phyloP scores from a whole-genome alignment of 1,284 basidiomycete genomes.

The Cystobasidium pallidum region DNA sequence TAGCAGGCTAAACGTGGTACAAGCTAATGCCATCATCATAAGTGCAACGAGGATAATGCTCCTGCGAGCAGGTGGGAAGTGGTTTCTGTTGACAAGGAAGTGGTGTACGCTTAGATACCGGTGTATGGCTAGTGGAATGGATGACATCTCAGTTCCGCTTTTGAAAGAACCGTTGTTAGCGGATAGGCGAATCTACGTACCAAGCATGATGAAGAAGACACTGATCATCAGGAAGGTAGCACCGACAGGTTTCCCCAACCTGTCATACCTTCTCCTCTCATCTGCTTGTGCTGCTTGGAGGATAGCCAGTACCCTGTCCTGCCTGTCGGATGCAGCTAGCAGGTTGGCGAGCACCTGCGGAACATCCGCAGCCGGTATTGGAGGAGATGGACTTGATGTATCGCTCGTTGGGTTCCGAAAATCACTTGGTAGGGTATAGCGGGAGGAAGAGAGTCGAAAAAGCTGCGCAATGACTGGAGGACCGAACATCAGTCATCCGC shows the following conservation, averaged over 20 bases:
- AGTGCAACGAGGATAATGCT: slow-evolving; percentile 13
- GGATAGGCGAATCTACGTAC: slow-evolving; percentile 3
- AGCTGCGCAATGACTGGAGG: slow-evolving; percentile 41
- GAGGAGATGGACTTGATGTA: not conserved
- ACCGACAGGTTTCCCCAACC: slow-evolving; percentile 44
- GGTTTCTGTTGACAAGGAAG: slow-evolving; percentile 24
- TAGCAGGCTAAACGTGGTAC: slow-evolving; percentile 19
- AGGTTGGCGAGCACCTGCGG: slow-evolving; percentile 19
- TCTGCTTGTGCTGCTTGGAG: not conserved
- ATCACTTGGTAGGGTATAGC: slow-evolving; percentile 13
- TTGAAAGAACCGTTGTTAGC: too few relatives aligned
- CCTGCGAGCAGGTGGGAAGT: slow-evolving; percentile 34
- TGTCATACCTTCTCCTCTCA: slow-evolving; percentile 13
- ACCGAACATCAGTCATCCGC: not conserved
- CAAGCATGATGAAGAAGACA: slow-evolving; percentile 28
- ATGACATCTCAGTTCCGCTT: not conserved
- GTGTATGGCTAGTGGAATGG: slow-evolving; percentile 2
- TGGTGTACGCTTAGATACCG: slow-evolving; percentile 37
- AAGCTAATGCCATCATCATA: slow-evolving; percentile 7
- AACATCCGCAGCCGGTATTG: slow-evolving; percentile 2
- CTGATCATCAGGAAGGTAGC: slow-evolving; percentile 40
- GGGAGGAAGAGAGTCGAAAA: slow-evolving; percentile 41
- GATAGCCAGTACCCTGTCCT: not conserved
- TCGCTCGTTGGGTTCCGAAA: not conserved
- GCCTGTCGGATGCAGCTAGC: slow-evolving; percentile 8